phyloP scores from a whole-genome alignment of 2,329 filamentous ascomycete genomes.

The Colletotrichum theobromicola region DNA sequence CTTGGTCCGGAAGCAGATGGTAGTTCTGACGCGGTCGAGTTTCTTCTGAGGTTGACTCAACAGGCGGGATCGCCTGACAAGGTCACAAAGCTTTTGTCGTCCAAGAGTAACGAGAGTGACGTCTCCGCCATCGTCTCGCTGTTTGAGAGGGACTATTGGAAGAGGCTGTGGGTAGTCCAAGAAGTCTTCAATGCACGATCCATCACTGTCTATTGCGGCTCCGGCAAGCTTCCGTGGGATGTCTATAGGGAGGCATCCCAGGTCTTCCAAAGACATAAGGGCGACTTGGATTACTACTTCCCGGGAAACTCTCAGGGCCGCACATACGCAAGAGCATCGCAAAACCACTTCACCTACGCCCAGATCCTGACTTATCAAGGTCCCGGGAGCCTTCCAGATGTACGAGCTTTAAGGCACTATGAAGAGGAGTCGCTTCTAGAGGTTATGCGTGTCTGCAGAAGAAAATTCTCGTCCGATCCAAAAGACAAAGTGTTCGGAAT shows the following conservation, averaged over 20 bases:
- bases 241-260: slow-evolving; percentile 22
- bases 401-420: neutral
- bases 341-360: slow-evolving; percentile 8
- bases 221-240: slow-evolving; percentile 22
- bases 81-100: slow-evolving; percentile 19
- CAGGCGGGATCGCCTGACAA: neutral
- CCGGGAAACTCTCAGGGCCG: neutral
- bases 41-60: slow-evolving; percentile 12
- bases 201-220: slow-evolving; percentile 30
- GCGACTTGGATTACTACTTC: slow-evolving; percentile 5
- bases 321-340: neutral
- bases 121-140: slow-evolving; percentile 30
- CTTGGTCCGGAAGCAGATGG: slow-evolving; percentile 22
- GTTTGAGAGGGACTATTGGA: slow-evolving; percentile 41
- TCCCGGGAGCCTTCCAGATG: slow-evolving; percentile 18
- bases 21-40: slow-evolving; percentile 15
- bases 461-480: slow-evolving; percentile 25
- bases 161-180: slow-evolving; percentile 36
- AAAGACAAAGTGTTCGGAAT: slow-evolving; percentile 42
- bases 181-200: slow-evolving; percentile 30
- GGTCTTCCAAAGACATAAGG: slow-evolving; percentile 20
- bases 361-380: slow-evolving; percentile 20
- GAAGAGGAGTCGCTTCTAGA: slow-evolving; percentile 20
- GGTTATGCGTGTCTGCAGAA: slow-evolving; percentile 2
- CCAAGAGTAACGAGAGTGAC: neutral